phyloP scores from a whole-genome alignment of 176 grass and related monocot genomes.

The Oryza rufipogon region DNA sequence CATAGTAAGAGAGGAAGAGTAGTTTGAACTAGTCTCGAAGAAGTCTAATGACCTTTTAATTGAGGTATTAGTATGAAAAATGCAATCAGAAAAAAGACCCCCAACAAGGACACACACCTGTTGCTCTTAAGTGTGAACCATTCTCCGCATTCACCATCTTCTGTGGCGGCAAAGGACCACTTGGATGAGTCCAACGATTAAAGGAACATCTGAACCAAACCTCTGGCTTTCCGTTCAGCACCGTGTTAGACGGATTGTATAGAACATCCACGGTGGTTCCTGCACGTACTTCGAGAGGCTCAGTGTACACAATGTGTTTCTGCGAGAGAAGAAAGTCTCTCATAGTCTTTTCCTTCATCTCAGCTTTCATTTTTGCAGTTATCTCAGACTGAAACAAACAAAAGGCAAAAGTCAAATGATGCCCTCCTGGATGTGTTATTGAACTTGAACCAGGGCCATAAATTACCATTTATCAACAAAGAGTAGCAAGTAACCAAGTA shows the following conservation, averaged over 20 bases:
- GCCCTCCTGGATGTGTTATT: neutral
- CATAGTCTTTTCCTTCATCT: constrained; percentile 84
- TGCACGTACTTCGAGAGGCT: constrained; percentile 83
- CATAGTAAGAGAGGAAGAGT: constrained; percentile 2
- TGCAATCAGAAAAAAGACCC: constrained; percentile 1
- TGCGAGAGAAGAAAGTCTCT: constrained; percentile 86
- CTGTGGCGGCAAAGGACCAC: constrained; percentile 73
- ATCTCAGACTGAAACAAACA: constrained; percentile 65
- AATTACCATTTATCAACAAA: neutral
- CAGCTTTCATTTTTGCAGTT: constrained; percentile 71
- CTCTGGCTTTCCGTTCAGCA: constrained; percentile 81
- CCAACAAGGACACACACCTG: constrained; percentile 48
- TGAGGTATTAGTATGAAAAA: constrained; percentile 13
- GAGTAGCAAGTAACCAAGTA: constrained; percentile 17
- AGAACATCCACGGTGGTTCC: constrained; percentile 73
- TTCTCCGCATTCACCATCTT: constrained; percentile 75
- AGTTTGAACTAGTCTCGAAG: neutral
- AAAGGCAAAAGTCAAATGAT: constrained; percentile 18
- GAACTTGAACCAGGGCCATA: constrained; percentile 8
- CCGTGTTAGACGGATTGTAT: constrained; percentile 90
- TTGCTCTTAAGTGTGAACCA: constrained; percentile 72
- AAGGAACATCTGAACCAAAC: constrained; percentile 94
- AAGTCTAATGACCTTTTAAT: neutral
- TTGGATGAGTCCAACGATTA: constrained; percentile 85
- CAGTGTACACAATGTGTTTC: constrained; percentile 91